A percentile compares a stretch with the other conserved stretches of the same genome.
These are phyloP conservation scores for Antarctomyces pellizariae DNA, from an alignment of 495 filamentous ascomycete genomes.

Conservation along the genomic window DNA sequence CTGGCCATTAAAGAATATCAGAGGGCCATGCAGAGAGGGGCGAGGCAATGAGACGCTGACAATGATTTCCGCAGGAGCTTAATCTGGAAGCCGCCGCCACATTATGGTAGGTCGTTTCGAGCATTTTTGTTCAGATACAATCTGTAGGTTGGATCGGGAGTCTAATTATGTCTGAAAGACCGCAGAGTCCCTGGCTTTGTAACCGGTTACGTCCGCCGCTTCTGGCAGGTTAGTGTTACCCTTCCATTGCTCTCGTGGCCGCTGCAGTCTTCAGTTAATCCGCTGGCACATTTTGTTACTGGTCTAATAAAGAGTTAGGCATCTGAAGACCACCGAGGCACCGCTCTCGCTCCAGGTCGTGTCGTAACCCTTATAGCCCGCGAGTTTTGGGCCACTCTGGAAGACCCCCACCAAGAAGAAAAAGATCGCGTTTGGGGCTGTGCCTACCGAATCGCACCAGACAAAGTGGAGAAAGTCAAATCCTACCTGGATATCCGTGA, in stretches of 20 bases:
- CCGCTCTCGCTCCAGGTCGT: constrained; percentile 61
- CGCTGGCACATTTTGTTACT: too few species aligned
- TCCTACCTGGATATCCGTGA: constrained; percentile 89
- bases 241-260: too few species aligned
- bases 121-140: constrained; percentile 1
- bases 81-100: constrained; percentile 96
- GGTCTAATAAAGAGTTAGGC: too few species aligned
- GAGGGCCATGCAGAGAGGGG: too few species aligned
- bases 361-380: constrained; percentile 84
- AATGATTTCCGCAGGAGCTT: constrained; percentile 41
- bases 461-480: constrained; percentile 56
- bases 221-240: constrained; percentile 64
- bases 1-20: constrained; percentile 2
- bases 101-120: constrained; percentile 46
- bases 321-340: constrained; percentile 90
- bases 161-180: constrained; percentile 25
- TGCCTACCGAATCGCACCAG: constrained; percentile 65
- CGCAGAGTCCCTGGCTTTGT: constrained; percentile 76
- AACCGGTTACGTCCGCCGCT: constrained; percentile 78
- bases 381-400: constrained; percentile 54
- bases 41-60: too few species aligned
- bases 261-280: too few species aligned
- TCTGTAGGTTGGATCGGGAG: background rate
- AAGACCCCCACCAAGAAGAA: constrained; percentile 38
- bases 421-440: constrained; percentile 64